phyloP scores from a whole-genome alignment of 768 basidiomycete genomes.

The Russula sp. region DNA sequence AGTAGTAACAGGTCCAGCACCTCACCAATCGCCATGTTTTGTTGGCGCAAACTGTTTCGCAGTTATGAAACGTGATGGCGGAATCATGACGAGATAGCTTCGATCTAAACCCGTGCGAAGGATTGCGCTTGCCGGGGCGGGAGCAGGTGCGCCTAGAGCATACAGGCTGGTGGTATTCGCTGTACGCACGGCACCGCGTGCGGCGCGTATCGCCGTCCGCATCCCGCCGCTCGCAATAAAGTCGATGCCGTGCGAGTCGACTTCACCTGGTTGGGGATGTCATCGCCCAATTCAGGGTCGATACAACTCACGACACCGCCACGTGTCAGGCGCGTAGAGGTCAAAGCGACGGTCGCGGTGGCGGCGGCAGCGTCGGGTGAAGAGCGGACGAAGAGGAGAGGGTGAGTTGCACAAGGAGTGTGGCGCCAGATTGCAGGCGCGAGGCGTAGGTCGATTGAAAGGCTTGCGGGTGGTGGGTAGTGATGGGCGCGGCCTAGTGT shows the following conservation, averaged over 20 bases:
- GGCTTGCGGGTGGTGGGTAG: conserved; percentile 64
- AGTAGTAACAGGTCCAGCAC: too few species aligned
- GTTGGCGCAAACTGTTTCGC: conserved; percentile 50
- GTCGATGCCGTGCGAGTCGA: conserved; percentile 81
- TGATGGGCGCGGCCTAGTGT: conserved; percentile 10
- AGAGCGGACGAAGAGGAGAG: conserved; percentile 32
- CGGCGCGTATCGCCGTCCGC: conserved; percentile 41
- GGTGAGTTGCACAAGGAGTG: conserved; percentile 87
- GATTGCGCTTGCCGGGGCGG: conserved; percentile 14
- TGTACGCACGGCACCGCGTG: conserved; percentile 16
- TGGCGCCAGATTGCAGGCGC: conserved; percentile 79
- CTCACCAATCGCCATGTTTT: conserved; percentile 70
- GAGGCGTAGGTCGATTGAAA: conserved; percentile 78
- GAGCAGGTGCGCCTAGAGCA: conserved; percentile 32
- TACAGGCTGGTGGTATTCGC: conserved; percentile 44
- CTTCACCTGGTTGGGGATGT: conserved; percentile 68
- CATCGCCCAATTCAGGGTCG: conserved; percentile 78
- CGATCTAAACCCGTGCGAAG: conserved; percentile 60
- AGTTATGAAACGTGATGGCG: conserved; percentile 72
- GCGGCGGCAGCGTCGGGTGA: conserved; percentile 31
- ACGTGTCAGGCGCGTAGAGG: conserved; percentile 36
- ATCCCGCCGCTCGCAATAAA: conserved; percentile 60
- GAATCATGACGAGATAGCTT: conserved; percentile 82
- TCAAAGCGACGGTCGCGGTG: conserved; percentile 36
- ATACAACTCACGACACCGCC: conserved; percentile 75